phyloP scores from a whole-genome alignment of 179 eudicot genomes.

The Patellifolia procumbens region DNA sequence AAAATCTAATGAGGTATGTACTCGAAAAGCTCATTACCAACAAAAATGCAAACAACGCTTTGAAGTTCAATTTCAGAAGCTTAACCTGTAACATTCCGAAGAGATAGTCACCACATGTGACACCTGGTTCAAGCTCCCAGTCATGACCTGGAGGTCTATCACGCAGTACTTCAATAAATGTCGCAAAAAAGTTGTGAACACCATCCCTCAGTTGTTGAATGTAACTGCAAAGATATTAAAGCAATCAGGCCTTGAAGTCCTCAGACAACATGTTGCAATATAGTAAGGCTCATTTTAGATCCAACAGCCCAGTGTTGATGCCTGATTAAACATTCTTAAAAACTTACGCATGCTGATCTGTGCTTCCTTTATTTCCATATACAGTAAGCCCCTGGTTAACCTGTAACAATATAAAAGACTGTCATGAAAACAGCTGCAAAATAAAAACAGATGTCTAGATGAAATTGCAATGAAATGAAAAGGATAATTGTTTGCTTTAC shows the following conservation, averaged over 20 bases:
- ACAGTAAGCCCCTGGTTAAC: constrained; percentile 92
- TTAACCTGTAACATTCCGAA: constrained; percentile 96
- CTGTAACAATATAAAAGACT: constrained; percentile 37
- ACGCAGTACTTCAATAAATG: constrained; percentile 93
- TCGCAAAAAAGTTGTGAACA: constrained; percentile 93
- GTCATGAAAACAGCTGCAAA: background rate
- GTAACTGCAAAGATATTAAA: constrained; percentile 55
- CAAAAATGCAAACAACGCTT: background rate
- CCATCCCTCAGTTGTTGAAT: constrained; percentile 99
- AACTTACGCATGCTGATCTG: constrained; percentile 99
- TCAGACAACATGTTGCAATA: background rate
- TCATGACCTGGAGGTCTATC: constrained; percentile 99
- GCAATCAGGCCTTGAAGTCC: constrained; percentile 1
- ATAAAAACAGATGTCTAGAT: background rate
- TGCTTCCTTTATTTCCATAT: constrained; percentile 98
- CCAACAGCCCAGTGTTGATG: background rate
- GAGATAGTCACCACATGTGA: constrained; percentile 96
- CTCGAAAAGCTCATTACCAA: constrained; percentile 3
- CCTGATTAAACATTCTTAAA: constrained; percentile 14
- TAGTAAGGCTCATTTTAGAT: background rate
- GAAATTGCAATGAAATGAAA: background rate
- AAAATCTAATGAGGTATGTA: background rate
- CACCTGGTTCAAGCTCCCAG: constrained; percentile 99
- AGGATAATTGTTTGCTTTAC: background rate
- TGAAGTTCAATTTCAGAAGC: constrained; percentile 7